Percentiles rank a stretch among this genome's conserved stretches.
phyloP scores from a whole-genome alignment of 306 rosid species.

The Cucumis cinereus region DNA sequence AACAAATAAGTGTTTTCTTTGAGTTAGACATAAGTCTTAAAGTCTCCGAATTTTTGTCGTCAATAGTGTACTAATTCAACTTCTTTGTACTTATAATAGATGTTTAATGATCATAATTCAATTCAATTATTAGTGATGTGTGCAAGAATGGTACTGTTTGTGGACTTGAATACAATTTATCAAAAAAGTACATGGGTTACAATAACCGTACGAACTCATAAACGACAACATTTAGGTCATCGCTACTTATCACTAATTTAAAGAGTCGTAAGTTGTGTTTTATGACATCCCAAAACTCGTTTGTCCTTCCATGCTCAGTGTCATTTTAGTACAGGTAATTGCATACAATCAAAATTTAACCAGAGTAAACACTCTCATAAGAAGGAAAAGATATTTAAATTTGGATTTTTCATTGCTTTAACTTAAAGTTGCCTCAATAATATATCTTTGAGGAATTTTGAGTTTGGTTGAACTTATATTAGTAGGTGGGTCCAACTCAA shows the following conservation, averaged over 20 bases:
- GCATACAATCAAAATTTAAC: too few relatives aligned
- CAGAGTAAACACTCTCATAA: background rate
- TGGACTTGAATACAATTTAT: background rate
- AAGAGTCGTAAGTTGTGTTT: background rate
- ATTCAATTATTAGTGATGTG: background rate
- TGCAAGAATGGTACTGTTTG: background rate
- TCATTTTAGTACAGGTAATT: too few relatives aligned
- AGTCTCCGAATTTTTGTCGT: background rate
- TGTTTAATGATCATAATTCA: background rate
- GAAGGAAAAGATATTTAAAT: background rate
- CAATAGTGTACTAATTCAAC: background rate
- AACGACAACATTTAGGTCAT: background rate
- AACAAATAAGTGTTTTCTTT: background rate
- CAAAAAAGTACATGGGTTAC: background rate
- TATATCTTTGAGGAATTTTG: background rate
- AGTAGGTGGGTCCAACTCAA: slow-evolving; percentile 7
- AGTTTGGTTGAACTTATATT: slow-evolving; percentile 3
- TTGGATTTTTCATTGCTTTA: background rate
- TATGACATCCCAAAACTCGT: background rate
- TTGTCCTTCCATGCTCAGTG: background rate
- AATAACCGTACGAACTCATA: background rate
- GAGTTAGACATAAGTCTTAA: background rate
- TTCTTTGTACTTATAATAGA: background rate
- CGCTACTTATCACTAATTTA: background rate
- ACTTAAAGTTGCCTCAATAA: slow-evolving; percentile 2